phyloP scores from a whole-genome alignment of 169 alveolate species.

The Eimeria maxima region DNA sequence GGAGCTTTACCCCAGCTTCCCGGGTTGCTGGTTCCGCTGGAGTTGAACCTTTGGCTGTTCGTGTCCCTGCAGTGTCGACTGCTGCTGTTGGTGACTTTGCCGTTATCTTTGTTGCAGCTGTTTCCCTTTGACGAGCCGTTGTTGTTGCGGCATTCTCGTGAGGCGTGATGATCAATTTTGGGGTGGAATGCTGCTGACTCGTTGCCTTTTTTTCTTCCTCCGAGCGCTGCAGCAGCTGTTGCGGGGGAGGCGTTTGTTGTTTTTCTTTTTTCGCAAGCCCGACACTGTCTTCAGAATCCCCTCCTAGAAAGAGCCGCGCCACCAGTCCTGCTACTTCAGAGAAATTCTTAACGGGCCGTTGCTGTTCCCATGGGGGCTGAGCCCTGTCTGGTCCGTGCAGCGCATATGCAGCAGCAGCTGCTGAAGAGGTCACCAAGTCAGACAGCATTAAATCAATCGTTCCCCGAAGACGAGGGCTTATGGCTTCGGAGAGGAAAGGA shows the following conservation, averaged over 20 bases:
- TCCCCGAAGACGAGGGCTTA: background rate
- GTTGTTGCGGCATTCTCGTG: background rate
- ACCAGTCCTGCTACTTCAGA: background rate
- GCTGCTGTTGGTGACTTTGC: background rate
- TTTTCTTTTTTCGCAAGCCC: background rate
- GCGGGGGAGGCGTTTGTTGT: background rate
- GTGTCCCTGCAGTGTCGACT: background rate
- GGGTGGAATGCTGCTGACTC: background rate
- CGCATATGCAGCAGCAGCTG: background rate
- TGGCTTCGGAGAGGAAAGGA: background rate
- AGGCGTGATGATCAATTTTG: background rate
- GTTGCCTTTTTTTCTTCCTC: background rate
- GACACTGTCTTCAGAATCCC: background rate
- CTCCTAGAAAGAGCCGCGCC: background rate
- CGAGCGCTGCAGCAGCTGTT: background rate
- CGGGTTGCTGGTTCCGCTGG: no score
- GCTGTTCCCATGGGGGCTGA: background rate
- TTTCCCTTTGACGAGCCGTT: background rate
- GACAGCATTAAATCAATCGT: background rate
- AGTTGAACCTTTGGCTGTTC: background rate
- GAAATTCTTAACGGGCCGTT: background rate
- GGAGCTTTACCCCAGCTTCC: no score
- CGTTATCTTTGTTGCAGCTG: background rate
- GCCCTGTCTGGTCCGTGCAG: background rate
- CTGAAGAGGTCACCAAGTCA: background rate